Evolutionary conservation across 176 grass and related monocot genomes (phyloP).

Genomic region (Paspalum vaginatum): DNA sequence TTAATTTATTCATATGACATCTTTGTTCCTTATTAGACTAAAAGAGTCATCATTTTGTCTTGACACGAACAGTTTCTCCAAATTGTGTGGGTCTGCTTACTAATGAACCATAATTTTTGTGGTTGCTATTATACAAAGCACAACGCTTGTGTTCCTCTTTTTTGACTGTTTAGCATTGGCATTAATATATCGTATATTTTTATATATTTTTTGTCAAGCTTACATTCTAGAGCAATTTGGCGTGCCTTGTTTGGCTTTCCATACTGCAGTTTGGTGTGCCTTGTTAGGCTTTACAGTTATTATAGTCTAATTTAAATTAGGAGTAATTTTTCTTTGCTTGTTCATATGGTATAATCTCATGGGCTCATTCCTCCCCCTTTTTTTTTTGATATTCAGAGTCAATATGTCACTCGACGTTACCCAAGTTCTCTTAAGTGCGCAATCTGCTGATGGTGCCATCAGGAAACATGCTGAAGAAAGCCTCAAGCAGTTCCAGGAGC

Average conservation of each 20-base stretch:
- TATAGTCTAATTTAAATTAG: not conserved
- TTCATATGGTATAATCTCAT: not conserved
- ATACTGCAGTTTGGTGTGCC: not conserved
- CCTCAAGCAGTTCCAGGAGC: constrained; percentile 87
- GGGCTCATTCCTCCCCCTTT: not conserved
- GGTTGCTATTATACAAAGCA: not conserved
- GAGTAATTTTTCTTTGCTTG: not conserved
- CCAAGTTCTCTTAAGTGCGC: constrained; percentile 77
- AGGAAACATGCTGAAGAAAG: constrained; percentile 84
- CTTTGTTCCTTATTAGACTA: not conserved
- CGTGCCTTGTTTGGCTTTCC: not conserved
- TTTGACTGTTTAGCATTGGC: not conserved
- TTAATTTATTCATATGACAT: not conserved
- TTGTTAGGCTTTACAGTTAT: constrained; percentile 3
- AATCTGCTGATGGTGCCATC: constrained; percentile 57
- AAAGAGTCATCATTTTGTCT: not conserved
- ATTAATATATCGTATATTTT: not conserved
- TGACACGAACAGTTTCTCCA: not conserved
- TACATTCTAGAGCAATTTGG: not conserved
- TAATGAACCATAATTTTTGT: not conserved
- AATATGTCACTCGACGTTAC: constrained; percentile 83
- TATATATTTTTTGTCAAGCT: not conserved
- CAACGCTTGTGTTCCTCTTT: not conserved
- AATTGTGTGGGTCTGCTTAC: not conserved
- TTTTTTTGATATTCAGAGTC: constrained; percentile 40